Conservation (phyloP, 1,284 basidiomycete genomes). For the Papiliotrema fonsecae region DNA sequence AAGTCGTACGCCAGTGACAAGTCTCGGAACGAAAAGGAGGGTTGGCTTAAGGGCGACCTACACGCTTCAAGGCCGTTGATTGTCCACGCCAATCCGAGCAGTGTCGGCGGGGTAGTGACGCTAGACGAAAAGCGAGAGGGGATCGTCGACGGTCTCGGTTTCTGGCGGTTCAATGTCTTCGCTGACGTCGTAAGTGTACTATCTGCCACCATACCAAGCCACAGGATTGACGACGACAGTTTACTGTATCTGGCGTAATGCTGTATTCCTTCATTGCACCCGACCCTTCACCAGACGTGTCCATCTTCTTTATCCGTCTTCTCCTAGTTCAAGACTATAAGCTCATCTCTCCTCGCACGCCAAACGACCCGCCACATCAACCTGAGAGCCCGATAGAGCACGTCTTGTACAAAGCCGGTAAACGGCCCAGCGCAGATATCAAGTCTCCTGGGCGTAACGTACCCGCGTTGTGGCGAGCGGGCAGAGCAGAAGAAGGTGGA, state of each 20-base stretch:
- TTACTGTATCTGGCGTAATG: conserved; percentile 39
- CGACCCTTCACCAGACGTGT: conserved; percentile 29
- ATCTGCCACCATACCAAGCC: background rate
- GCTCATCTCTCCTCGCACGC: conserved; percentile 38
- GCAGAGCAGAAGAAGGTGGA: conserved; percentile 20
- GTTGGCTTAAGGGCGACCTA: conserved; percentile 43
- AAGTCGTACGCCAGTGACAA: background rate
- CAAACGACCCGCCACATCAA: conserved; percentile 27
- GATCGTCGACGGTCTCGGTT: conserved; percentile 39
- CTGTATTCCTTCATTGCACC: conserved; percentile 31
- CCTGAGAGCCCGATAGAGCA: conserved; percentile 32
- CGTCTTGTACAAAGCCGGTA: conserved; percentile 38
- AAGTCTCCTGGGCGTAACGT: conserved; percentile 23
- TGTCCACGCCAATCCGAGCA: conserved; percentile 40
- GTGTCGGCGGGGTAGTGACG: conserved; percentile 24
- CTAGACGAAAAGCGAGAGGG: conserved; percentile 42
- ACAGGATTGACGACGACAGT: conserved; percentile 15
- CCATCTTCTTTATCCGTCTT: conserved; percentile 44
- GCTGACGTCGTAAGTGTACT: conserved; percentile 35
- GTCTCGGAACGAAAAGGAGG: conserved; percentile 20
- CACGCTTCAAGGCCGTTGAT: conserved; percentile 27
- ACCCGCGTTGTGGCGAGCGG: conserved; percentile 38
- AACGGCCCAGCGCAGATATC: conserved; percentile 26
- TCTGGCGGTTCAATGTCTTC: conserved; percentile 36
- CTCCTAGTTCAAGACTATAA: conserved; percentile 37